phyloP scores from a whole-genome alignment of 495 filamentous ascomycete genomes.

The Delitschia confertaspora region DNA sequence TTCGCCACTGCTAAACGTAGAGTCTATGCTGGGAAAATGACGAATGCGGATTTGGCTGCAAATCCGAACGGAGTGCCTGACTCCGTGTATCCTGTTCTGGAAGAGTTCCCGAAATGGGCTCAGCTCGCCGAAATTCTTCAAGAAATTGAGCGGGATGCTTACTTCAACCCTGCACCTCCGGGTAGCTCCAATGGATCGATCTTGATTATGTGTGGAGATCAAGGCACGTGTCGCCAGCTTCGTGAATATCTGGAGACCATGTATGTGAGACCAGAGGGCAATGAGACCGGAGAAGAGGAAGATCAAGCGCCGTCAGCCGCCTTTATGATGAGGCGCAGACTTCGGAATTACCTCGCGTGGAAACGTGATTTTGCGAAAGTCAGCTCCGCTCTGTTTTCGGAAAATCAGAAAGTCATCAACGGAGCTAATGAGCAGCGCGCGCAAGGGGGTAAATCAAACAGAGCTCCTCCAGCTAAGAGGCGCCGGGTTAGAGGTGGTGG shows the following conservation, averaged over 20 bases:
- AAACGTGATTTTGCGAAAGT: constrained; percentile 83
- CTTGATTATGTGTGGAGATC: constrained; percentile 89
- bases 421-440: constrained; percentile 46
- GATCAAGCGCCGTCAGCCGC: constrained; percentile 56
- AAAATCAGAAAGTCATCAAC: constrained; percentile 71
- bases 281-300: constrained; percentile 33
- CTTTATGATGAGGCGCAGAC: constrained; percentile 79
- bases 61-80: constrained; percentile 46
- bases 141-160: constrained; percentile 87
- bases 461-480: constrained; percentile 75
- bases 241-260: constrained; percentile 87
- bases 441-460: constrained; percentile 45
- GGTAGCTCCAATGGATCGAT: constrained; percentile 87
- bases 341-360: constrained; percentile 88
- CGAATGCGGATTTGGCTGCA: constrained; percentile 32
- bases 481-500: constrained; percentile 82
- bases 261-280: constrained; percentile 58
- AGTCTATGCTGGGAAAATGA: constrained; percentile 70
- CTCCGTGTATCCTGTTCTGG: constrained; percentile 76
- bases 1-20: constrained; percentile 84
- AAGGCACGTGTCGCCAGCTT: constrained; percentile 78
- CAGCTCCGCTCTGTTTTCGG: constrained; percentile 59
- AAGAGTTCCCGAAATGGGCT: constrained; percentile 92
- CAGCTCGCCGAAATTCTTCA: constrained; percentile 76
- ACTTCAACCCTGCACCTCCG: constrained; percentile 63